Percentiles rank a stretch among this genome's conserved stretches.
Conservation (phyloP, 176 grass and related monocot genomes). For the Tillandsia leiboldiana region DNA sequence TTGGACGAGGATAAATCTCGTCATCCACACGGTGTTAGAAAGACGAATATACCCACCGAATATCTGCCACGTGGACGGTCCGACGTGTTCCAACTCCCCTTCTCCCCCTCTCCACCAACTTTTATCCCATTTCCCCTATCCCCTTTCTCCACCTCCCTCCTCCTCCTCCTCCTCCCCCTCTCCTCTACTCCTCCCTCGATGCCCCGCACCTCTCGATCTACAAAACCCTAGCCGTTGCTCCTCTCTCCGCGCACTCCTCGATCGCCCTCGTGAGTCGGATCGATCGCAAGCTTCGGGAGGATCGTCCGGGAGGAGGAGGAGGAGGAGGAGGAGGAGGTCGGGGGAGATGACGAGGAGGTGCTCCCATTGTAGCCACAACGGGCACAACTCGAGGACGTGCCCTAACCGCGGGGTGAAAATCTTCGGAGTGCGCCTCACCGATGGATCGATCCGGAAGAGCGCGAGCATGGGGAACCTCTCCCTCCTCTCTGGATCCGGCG, state of each 20-base stretch:
- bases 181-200: conserved; percentile 1
- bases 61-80: conserved; percentile 80
- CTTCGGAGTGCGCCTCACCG: conserved; percentile 89
- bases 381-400: conserved; percentile 94
- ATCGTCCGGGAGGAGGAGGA: background rate
- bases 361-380: conserved; percentile 97
- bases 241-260: background rate
- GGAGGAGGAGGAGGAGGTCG: background rate
- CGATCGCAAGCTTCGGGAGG: background rate
- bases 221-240: conserved; percentile 7
- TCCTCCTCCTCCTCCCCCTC: background rate
- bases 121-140: background rate
- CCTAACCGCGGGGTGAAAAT: conserved; percentile 90
- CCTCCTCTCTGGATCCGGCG: conserved; percentile 73
- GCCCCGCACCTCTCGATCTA: background rate
- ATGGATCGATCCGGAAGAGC: conserved; percentile 93
- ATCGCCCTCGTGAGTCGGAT: background rate
- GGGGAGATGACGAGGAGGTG: conserved; percentile 82
- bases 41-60: conserved; percentile 33
- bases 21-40: conserved; percentile 37
- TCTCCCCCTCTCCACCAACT: conserved; percentile 1
- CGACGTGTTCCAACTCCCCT: background rate
- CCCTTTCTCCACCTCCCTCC: conserved; percentile 5
- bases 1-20: conserved; percentile 22
- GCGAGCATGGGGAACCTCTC: conserved; percentile 95